Base-by-base conservation (phyloP, 2,329 filamentous ascomycete genomes). In the Colletotrichum sp. region DNA sequence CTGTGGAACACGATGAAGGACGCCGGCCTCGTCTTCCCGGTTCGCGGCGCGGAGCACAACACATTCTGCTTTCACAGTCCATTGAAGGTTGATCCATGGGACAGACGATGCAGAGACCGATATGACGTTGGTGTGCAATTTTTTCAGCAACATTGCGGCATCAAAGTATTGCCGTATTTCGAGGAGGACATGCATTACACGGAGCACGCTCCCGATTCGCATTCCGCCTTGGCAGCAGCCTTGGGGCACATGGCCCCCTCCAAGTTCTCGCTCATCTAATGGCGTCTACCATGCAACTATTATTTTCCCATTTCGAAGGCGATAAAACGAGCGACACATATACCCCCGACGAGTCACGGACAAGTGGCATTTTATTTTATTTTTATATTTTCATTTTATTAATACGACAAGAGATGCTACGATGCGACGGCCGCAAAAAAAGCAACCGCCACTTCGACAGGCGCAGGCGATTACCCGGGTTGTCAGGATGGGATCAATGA, bases 101-200 rank as follows among this genome's bases (percentile, higher is more conserved):
- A 84, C 16, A 87, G 85, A 78, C 82, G 86, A 71, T 87, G 86
- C 72, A 82, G 83, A 28, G 83, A 86, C 64, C 82, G 84, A 67
- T 88, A 88, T 77, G 84, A 86, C 16, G 79, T 82, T 5, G 82
- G 83, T 5, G 80, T 84, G 10, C 79, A 82, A 52, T 82, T 87
- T 30, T 77, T 87, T 30, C 81, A 86, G 70, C 80, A 85, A 68
- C 83, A 86, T 65, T 81, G 83, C 15, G 83, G 83, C 10, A 82
- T 87, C 55, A 84, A 81, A 67, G 78, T 87, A 10, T 78, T 83
- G 13, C 81, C 85, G 4, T 87, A 87, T 74, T 87, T 86, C 74
- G 86, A 87, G 61, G 86, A 87, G 72, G 85, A 87, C 68, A 86
- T 86, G 77, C 86, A 87, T 61, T 84, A 82, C 4, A 80, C 82